Percentiles rank a stretch among this genome's conserved stretches.
These are phyloP conservation scores for Magnusiomyces suaveolens DNA, from an alignment of 1,139 yeast genomes.

Conservation along the genomic window DNA sequence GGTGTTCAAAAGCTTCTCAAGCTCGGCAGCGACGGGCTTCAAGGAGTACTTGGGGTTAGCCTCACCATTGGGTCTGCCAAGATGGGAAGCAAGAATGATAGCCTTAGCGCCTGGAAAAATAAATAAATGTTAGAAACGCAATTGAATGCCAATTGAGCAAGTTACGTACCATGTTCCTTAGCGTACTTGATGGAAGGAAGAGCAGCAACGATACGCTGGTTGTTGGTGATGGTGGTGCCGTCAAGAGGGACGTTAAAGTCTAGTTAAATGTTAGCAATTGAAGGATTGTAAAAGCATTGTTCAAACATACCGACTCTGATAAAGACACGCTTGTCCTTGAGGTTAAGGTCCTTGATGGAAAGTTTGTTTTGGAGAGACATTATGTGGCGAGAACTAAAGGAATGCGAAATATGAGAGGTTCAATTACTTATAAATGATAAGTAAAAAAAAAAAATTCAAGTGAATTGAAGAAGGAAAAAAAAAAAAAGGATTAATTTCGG, in stretches of 20 bases:
- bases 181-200: slow-evolving; percentile 93
- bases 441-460: not conserved
- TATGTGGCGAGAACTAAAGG: slow-evolving; percentile 11
- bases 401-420: not conserved
- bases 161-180: slow-evolving; percentile 45
- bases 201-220: slow-evolving; percentile 97
- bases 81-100: slow-evolving; percentile 84
- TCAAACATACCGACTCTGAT: slow-evolving; percentile 61
- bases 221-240: slow-evolving; percentile 92
- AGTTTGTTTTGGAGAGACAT: slow-evolving; percentile 91
- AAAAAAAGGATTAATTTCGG: not conserved
- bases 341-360: slow-evolving; percentile 80
- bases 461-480: not conserved
- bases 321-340: slow-evolving; percentile 83
- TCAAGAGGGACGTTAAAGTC: slow-evolving; percentile 95
- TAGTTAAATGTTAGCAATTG: not conserved
- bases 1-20: slow-evolving; percentile 59
- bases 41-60: slow-evolving; percentile 71
- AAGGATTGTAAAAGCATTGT: not conserved
- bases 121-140: not conserved
- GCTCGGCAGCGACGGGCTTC: slow-evolving; percentile 84
- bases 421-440: not conserved
- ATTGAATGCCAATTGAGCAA: not conserved
- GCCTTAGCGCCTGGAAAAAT: slow-evolving; percentile 51
- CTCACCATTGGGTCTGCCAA: slow-evolving; percentile 97